Evolutionary conservation across 805 yeast species (phyloP).

Genomic region (Schwanniomyces pseudopolymorphus): DNA sequence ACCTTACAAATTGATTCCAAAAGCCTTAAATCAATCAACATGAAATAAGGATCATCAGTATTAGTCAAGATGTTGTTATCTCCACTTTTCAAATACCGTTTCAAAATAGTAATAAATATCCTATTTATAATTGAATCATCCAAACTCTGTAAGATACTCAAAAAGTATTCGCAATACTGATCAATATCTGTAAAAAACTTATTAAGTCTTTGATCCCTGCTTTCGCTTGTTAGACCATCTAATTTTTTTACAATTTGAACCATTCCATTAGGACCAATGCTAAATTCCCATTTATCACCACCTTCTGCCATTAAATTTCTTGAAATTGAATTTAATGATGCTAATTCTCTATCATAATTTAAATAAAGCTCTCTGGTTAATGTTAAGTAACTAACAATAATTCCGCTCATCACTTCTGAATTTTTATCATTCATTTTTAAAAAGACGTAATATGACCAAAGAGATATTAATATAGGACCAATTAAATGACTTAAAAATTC

Average conservation of each 20-base stretch:
- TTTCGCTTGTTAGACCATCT: neutral
- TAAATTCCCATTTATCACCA: slow-evolving; percentile 39
- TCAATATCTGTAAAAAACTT: slow-evolving; percentile 30
- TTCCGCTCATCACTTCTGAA: slow-evolving; percentile 31
- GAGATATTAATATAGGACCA: slow-evolving; percentile 28
- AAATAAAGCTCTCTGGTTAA: slow-evolving; percentile 14
- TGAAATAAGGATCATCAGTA: slow-evolving; percentile 48
- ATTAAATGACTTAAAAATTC: slow-evolving; percentile 25
- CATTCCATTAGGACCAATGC: slow-evolving; percentile 40
- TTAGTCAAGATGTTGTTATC: slow-evolving; percentile 13
- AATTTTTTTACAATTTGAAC: slow-evolving; percentile 23
- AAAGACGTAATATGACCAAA: slow-evolving; percentile 49
- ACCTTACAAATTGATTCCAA: slow-evolving; percentile 60
- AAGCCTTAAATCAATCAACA: slow-evolving; percentile 60
- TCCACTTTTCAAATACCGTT: slow-evolving; percentile 53
- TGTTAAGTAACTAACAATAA: slow-evolving; percentile 39
- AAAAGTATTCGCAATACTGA: slow-evolving; percentile 19
- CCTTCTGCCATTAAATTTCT: slow-evolving; percentile 32
- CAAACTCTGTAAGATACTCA: slow-evolving; percentile 48
- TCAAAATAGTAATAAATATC: slow-evolving; percentile 52
- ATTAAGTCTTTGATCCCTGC: slow-evolving; percentile 25
- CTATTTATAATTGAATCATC: slow-evolving; percentile 47
- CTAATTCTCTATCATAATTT: slow-evolving; percentile 11
- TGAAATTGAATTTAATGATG: slow-evolving; percentile 30
- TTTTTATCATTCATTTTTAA: slow-evolving; percentile 29